phyloP scores from a whole-genome alignment of 306 rosid species.

The Cucurbita argyrosperma region DNA sequence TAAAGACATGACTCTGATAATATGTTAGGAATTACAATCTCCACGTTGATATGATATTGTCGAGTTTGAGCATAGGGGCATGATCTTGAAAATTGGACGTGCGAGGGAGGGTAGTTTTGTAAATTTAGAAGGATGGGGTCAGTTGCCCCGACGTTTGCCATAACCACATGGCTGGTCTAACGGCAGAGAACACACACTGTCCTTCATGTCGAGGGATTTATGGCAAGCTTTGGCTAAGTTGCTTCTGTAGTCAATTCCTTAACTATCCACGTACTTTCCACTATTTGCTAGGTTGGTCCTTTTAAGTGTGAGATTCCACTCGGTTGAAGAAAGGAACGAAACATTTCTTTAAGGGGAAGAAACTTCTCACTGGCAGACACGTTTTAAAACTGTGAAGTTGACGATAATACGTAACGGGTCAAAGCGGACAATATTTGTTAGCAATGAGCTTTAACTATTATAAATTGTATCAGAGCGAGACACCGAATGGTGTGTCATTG shows the following conservation, averaged over 20 bases:
- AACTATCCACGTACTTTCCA: background rate
- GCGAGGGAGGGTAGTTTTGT: background rate
- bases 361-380: no score
- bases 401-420: no score
- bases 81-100: background rate
- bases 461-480: no score
- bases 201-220: conserved; percentile 11
- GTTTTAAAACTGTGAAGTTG: no score
- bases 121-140: background rate
- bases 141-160: background rate
- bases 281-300: background rate
- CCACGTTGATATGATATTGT: no score
- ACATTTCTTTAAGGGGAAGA: no score
- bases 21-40: no score
- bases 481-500: no score
- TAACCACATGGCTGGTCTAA: conserved; percentile 12
- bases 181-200: background rate
- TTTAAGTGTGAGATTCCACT: background rate
- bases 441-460: no score
- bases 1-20: no score
- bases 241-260: background rate
- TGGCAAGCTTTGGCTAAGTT: background rate
- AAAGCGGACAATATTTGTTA: no score
- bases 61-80: background rate
- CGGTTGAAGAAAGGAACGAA: no score